These are phyloP conservation scores for Agaricus sinodeliciosus DNA, from an alignment of 768 basidiomycete species.

Conservation along the genomic window DNA sequence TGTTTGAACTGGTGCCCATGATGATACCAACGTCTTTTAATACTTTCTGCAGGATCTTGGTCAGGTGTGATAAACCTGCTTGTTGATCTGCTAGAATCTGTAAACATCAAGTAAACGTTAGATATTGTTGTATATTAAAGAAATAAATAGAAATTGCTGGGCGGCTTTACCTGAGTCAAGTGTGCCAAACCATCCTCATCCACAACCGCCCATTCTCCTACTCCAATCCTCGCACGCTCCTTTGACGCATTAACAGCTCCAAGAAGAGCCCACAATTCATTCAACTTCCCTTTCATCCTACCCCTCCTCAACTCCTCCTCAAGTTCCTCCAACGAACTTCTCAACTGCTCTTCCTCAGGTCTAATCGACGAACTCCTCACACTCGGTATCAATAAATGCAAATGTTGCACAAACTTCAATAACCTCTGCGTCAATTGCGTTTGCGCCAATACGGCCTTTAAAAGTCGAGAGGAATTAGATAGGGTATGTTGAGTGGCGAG, in stretches of 20 bases:
- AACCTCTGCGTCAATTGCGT: constrained; percentile 68
- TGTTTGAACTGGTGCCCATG: constrained; percentile 32
- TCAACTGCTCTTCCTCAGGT: constrained; percentile 74
- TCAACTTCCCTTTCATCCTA: constrained; percentile 63
- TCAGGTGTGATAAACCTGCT: constrained; percentile 72
- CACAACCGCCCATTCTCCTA: constrained; percentile 72
- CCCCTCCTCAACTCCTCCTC: constrained; percentile 65
- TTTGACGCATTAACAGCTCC: constrained; percentile 63
- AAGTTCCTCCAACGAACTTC: constrained; percentile 65
- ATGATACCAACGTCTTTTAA: constrained; percentile 64
- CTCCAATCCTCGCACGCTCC: constrained; percentile 39
- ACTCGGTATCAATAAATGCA: constrained; percentile 73
- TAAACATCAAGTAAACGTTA: neutral
- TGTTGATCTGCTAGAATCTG: constrained; percentile 78
- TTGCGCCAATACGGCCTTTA: constrained; percentile 55
- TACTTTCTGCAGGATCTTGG: constrained; percentile 61
- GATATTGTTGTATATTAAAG: constrained; percentile 7
- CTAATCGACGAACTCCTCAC: constrained; percentile 70
- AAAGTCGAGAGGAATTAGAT: constrained; percentile 60
- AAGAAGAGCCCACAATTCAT: constrained; percentile 82
- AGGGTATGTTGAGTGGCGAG: constrained; percentile 59
- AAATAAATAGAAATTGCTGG: constrained; percentile 5
- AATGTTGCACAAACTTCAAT: constrained; percentile 61
- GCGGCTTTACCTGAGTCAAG: constrained; percentile 54
- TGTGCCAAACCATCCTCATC: constrained; percentile 80